Percentiles rank a stretch among this genome's conserved stretches.
Evolutionary conservation across 805 yeast species (phyloP).

Genomic region (Kodamaea jinghongensis): DNA sequence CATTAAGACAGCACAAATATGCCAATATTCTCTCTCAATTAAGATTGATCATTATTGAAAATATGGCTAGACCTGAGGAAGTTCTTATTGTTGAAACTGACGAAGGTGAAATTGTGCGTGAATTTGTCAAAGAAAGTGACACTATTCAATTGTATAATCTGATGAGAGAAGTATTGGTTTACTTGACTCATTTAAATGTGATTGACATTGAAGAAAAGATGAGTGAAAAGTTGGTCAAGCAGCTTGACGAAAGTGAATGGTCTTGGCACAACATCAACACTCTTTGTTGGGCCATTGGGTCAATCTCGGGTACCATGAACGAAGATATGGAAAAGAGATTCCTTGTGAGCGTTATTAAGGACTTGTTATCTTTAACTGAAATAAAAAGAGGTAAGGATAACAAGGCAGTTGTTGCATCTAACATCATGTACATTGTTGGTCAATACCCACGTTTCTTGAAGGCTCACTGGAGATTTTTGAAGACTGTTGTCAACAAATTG

Average conservation of each 20-base stretch:
- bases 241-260: constrained; percentile 97
- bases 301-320: constrained; percentile 97
- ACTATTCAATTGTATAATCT: constrained; percentile 93
- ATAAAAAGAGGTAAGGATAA: constrained; percentile 97
- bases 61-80: constrained; percentile 98
- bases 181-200: constrained; percentile 92
- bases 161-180: constrained; percentile 93
- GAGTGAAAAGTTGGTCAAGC: constrained; percentile 87
- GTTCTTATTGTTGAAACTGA: constrained; percentile 95
- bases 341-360: constrained; percentile 89
- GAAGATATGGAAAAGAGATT: constrained; percentile 96
- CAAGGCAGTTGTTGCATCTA: constrained; percentile 99
- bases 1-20: constrained; percentile 84
- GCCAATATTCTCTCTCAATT: constrained; percentile 74
- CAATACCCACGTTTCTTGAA: constrained; percentile 96
- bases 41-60: constrained; percentile 91
- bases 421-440: constrained; percentile 98
- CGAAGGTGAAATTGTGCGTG: constrained; percentile 98
- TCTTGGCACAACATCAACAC: constrained; percentile 98
- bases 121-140: constrained; percentile 94
- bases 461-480: constrained; percentile 97
- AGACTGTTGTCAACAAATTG: constrained; percentile 91
- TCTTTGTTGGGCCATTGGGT: constrained; percentile 99
- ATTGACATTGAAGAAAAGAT: constrained; percentile 90
- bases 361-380: constrained; percentile 85